These are phyloP conservation scores for Pythium volutum DNA, from an alignment of 352 stramenopile species.

Conservation along the genomic window DNA sequence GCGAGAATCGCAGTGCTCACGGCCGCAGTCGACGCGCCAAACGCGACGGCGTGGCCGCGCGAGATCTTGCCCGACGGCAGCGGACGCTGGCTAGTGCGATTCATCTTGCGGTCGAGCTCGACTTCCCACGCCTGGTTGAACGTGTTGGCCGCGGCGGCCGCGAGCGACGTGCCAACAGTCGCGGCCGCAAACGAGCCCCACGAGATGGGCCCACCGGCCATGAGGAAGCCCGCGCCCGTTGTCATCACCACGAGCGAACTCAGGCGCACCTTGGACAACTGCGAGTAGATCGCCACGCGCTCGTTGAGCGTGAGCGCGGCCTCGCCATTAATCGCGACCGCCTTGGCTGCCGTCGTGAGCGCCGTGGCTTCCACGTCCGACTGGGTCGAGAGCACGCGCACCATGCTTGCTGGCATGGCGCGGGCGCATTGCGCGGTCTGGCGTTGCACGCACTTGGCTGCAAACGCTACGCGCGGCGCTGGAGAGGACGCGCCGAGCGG, in stretches of 20 bases:
- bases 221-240: conserved; percentile 94
- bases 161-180: conserved; percentile 94
- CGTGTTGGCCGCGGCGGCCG: conserved; percentile 92
- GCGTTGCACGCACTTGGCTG: neutral
- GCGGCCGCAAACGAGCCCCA: conserved; percentile 85
- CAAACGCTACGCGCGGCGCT: neutral
- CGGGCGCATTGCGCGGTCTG: conserved; percentile 12
- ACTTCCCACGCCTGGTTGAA: conserved; percentile 99
- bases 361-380: conserved; percentile 43
- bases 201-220: conserved; percentile 92
- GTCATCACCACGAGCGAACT: conserved; percentile 97
- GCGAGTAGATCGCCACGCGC: conserved; percentile 70
- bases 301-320: conserved; percentile 54
- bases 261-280: conserved; percentile 94
- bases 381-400: conserved; percentile 62
- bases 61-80: conserved; percentile 89
- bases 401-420: conserved; percentile 21
- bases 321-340: conserved; percentile 7
- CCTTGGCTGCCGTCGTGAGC: conserved; percentile 24
- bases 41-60: conserved; percentile 73
- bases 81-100: conserved; percentile 93
- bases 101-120: conserved; percentile 95
- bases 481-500: neutral
- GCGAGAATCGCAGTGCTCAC: conserved; percentile 89
- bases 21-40: conserved; percentile 81